Evolutionary conservation across 805 yeast species (phyloP).

Genomic region (Yueomyces sp.): DNA sequence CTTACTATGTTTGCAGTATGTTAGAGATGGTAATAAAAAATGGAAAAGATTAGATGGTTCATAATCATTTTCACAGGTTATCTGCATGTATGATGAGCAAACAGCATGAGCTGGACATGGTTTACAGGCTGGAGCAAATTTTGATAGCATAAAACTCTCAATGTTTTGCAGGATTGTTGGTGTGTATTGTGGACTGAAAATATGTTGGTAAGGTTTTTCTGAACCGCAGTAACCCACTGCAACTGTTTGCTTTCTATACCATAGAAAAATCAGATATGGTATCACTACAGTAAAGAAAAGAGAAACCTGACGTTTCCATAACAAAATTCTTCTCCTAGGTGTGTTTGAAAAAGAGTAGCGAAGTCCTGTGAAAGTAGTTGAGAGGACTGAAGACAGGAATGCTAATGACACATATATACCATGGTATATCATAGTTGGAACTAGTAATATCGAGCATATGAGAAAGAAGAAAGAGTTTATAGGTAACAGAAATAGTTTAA

Average conservation of each 20-base stretch:
- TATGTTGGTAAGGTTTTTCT: constrained; percentile 25
- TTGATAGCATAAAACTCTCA: constrained; percentile 33
- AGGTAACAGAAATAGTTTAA: too few species aligned
- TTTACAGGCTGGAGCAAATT: constrained; percentile 49
- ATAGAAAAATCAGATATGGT: constrained; percentile 30
- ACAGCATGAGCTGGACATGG: constrained; percentile 73
- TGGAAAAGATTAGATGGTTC: constrained; percentile 17
- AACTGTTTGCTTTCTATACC: constrained; percentile 54
- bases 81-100: constrained; percentile 46
- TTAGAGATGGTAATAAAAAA: neutral
- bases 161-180: constrained; percentile 7
- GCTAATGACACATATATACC: neutral
- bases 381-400: neutral
- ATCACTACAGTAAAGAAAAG: constrained; percentile 8
- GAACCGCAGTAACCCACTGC: constrained; percentile 66
- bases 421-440: neutral
- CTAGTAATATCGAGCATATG: neutral
- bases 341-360: neutral
- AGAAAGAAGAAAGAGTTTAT: neutral
- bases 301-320: neutral
- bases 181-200: neutral
- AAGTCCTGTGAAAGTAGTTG: neutral
- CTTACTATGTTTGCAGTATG: neutral
- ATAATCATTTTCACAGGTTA: constrained; percentile 60
- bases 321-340: too few species aligned